These are phyloP conservation scores for Russula virescens DNA, from an alignment of 768 basidiomycete species.

Conservation along the genomic window DNA sequence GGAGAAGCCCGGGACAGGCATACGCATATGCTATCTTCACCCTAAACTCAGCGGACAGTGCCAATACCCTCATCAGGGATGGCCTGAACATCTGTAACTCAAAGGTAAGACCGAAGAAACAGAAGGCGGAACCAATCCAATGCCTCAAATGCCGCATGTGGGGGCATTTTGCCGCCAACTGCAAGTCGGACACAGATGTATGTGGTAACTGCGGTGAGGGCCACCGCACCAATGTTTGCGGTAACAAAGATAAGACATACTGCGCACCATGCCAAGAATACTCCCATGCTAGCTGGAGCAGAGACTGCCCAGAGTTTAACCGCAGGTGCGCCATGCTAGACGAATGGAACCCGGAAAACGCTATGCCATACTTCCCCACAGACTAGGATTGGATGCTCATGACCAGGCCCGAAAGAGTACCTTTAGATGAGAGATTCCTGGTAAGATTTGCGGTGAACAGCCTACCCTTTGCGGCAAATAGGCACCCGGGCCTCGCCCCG, in stretches of 20 bases:
- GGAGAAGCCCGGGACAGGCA: not conserved
- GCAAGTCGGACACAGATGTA: not conserved
- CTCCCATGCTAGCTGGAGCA: slow-evolving; percentile 14
- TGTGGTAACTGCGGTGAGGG: slow-evolving; percentile 17
- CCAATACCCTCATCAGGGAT: not conserved
- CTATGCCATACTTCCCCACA: slow-evolving; percentile 24
- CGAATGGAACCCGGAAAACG: slow-evolving; percentile 18
- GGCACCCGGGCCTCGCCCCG: no score
- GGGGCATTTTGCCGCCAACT: slow-evolving; percentile 14
- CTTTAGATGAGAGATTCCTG: not conserved
- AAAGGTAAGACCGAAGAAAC: not conserved
- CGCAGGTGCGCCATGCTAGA: not conserved
- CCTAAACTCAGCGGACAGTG: fast-evolving
- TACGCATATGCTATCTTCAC: not conserved
- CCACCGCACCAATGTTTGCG: slow-evolving; percentile 25
- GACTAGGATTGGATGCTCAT: slow-evolving; percentile 20
- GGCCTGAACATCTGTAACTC: not conserved
- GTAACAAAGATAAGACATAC: not conserved
- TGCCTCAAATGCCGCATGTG: not conserved
- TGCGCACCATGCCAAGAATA: not conserved
- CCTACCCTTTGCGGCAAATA: not conserved
- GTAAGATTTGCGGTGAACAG: not conserved
- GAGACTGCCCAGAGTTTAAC: not conserved
- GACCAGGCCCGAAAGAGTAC: not conserved
- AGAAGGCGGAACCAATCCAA: not conserved